These are phyloP conservation scores for Lachnellula subtilissima DNA, from an alignment of 2,329 filamentous ascomycete genomes.

Conservation along the genomic window DNA sequence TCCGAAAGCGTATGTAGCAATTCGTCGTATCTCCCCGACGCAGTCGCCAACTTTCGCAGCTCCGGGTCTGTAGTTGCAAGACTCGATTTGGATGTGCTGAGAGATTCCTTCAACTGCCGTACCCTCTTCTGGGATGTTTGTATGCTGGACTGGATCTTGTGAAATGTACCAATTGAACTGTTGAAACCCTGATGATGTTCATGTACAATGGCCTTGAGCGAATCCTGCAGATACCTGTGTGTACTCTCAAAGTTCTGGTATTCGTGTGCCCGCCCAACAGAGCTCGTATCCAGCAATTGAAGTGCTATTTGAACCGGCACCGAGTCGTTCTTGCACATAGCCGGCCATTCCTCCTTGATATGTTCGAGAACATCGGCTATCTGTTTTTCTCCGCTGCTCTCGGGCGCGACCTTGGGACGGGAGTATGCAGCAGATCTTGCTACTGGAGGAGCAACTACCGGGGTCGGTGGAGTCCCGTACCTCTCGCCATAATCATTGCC, in stretches of 20 bases:
- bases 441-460: slow-evolving; percentile 16
- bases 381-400: slow-evolving; percentile 29
- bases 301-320: slow-evolving; percentile 92
- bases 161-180: slow-evolving; percentile 96
- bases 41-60: slow-evolving; percentile 79
- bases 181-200: slow-evolving; percentile 99
- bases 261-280: slow-evolving; percentile 83
- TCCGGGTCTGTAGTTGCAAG: slow-evolving; percentile 85
- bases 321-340: slow-evolving; percentile 84
- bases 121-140: slow-evolving; percentile 83
- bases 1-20: slow-evolving; percentile 78
- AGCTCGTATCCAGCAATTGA: slow-evolving; percentile 90
- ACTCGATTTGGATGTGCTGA: slow-evolving; percentile 73
- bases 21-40: slow-evolving; percentile 86
- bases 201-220: slow-evolving; percentile 91
- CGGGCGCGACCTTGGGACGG: slow-evolving; percentile 19
- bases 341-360: slow-evolving; percentile 85
- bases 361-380: slow-evolving; percentile 60
- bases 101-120: slow-evolving; percentile 74
- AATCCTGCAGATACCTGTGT: slow-evolving; percentile 84
- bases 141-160: slow-evolving; percentile 95
- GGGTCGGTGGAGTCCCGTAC: slow-evolving; percentile 24
- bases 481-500: slow-evolving; percentile 24
- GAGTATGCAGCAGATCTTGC: slow-evolving; percentile 14
- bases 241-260: slow-evolving; percentile 80